Evolutionary conservation across 2,329 filamentous ascomycete species (phyloP).

Genomic region (Niveomyces coronatus): DNA sequence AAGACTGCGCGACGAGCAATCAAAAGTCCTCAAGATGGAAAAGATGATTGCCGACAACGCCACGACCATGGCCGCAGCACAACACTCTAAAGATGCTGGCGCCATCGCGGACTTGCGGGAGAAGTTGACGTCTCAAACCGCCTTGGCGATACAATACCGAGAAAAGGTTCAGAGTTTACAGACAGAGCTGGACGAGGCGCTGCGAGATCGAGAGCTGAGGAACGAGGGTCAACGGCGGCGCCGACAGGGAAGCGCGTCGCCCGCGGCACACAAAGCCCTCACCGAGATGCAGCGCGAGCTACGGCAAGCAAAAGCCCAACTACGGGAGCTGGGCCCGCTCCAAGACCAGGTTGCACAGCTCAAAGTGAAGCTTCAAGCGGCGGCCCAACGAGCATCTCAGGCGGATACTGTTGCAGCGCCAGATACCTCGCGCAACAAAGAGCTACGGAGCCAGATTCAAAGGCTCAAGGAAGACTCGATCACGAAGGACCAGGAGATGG

Average conservation of each 20-base stretch:
- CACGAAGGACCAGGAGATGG: conserved; percentile 40
- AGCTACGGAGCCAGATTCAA: conserved; percentile 32
- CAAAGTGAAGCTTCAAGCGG: conserved; percentile 32
- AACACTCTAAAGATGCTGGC: conserved; percentile 19
- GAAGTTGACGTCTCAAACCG: conserved; percentile 47
- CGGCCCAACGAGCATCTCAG: conserved; percentile 24
- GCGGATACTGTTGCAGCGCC: conserved; percentile 29
- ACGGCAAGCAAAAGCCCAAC: conserved; percentile 41
- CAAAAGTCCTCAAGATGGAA: conserved; percentile 55
- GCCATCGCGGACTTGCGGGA: conserved; percentile 37
- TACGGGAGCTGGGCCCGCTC: conserved; percentile 40
- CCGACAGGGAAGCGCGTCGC: conserved; percentile 32
- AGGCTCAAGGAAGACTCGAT: conserved; percentile 32
- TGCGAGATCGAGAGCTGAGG: conserved; percentile 24
- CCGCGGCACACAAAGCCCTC: conserved; percentile 39
- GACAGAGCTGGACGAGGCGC: conserved; percentile 32
- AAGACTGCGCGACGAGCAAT: conserved; percentile 57
- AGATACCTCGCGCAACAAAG: conserved; percentile 21
- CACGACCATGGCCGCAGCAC: conserved; percentile 36
- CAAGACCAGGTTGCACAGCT: conserved; percentile 43
- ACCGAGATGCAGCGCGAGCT: conserved; percentile 45
- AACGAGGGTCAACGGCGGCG: conserved; percentile 23
- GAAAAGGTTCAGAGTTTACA: conserved; percentile 50
- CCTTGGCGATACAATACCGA: conserved; percentile 47
- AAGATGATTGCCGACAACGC: conserved; percentile 50